phyloP scores from a whole-genome alignment of 257 asterid species.

The Ocimum tenuiflorum region DNA sequence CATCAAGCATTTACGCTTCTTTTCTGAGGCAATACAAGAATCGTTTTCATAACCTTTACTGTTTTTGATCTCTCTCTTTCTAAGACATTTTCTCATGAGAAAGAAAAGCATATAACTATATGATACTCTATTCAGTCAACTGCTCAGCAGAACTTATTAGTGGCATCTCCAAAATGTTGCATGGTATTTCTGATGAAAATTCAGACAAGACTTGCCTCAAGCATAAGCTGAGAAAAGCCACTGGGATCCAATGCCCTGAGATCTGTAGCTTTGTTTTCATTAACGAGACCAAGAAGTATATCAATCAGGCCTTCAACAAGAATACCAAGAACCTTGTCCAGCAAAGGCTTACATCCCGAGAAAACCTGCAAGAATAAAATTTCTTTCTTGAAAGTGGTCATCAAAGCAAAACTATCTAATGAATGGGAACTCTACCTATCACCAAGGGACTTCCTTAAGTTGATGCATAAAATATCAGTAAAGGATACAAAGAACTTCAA shows the following conservation, averaged over 20 bases:
- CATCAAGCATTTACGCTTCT: too few species aligned
- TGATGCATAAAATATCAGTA: slow-evolving; percentile 5
- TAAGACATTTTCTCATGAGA: too few species aligned
- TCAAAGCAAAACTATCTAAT: not conserved
- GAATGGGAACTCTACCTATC: not conserved
- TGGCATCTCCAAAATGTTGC: too few species aligned
- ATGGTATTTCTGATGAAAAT: not conserved
- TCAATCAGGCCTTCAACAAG: slow-evolving; percentile 95
- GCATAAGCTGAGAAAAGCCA: slow-evolving; percentile 94
- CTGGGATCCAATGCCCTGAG: slow-evolving; percentile 75
- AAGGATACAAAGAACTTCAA: not conserved
- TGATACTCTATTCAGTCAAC: too few species aligned
- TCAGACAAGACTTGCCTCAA: slow-evolving; percentile 52
- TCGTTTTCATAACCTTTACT: too few species aligned
- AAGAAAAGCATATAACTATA: too few species aligned
- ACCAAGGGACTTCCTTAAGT: not conserved
- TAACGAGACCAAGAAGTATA: slow-evolving; percentile 71
- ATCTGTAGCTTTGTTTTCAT: slow-evolving; percentile 57
- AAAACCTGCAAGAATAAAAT: slow-evolving; percentile 52
- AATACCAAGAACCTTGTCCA: slow-evolving; percentile 91
- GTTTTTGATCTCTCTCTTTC: too few species aligned
- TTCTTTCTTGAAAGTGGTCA: slow-evolving; percentile 1
- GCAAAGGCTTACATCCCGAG: slow-evolving; percentile 85
- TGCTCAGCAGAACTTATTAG: not conserved
- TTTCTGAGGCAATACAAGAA: too few species aligned